Conservation (phyloP, 2,329 filamentous ascomycete species). For the Cladosporium sphaerospermum region DNA sequence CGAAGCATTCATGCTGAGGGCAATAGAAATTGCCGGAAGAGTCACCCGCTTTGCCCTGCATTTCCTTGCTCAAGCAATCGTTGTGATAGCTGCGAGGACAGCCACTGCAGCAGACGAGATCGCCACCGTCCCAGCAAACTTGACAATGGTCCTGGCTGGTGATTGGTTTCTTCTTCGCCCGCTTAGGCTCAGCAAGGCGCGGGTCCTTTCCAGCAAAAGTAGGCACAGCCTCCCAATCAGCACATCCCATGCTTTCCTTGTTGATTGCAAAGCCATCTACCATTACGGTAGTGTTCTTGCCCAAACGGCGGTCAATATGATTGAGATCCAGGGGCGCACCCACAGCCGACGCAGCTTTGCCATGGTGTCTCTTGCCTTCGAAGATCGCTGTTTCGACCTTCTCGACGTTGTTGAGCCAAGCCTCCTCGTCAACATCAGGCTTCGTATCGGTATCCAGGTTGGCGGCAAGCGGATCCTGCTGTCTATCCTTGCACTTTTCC, state of each 20-base stretch:
- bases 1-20: conserved; percentile 49
- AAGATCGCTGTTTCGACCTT: conserved; percentile 53
- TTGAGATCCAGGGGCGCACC: conserved; percentile 23
- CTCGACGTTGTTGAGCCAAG: conserved; percentile 53
- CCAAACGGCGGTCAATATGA: conserved; percentile 45
- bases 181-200: conserved; percentile 43
- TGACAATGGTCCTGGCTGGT: conserved; percentile 49
- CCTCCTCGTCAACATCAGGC: conserved; percentile 44
- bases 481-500: conserved; percentile 48
- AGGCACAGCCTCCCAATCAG: conserved; percentile 52
- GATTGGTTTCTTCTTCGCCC: conserved; percentile 43
- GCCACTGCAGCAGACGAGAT: conserved; percentile 42
- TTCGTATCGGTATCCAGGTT: neutral
- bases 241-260: conserved; percentile 50
- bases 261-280: conserved; percentile 50
- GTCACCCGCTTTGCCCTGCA: conserved; percentile 37
- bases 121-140: conserved; percentile 45
- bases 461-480: conserved; percentile 27
- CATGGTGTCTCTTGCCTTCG: conserved; percentile 48
- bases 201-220: conserved; percentile 52
- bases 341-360: conserved; percentile 30
- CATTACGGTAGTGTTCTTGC: conserved; percentile 54
- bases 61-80: conserved; percentile 41
- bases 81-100: conserved; percentile 53
- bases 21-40: conserved; percentile 45